phyloP scores from a whole-genome alignment of 495 filamentous ascomycete genomes.

The Xylaria intraflava region DNA sequence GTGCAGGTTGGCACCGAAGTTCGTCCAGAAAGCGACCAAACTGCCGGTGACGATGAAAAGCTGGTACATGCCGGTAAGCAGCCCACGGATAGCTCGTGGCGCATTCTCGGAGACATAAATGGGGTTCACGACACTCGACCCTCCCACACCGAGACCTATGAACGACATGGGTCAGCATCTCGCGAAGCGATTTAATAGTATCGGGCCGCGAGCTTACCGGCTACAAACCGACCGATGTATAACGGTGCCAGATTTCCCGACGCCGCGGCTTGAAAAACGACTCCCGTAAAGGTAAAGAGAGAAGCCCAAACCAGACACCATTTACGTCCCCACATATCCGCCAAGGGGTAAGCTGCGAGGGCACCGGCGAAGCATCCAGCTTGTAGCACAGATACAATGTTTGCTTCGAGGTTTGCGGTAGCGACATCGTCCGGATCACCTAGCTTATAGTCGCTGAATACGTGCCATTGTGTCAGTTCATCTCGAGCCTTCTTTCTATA shows the following conservation, averaged over 20 bases:
- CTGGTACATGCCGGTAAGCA: constrained; percentile 64
- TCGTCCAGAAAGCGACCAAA: constrained; percentile 59
- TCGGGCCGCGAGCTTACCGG: constrained; percentile 35
- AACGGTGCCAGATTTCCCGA: constrained; percentile 45
- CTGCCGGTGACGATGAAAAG: constrained; percentile 58
- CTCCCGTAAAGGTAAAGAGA: constrained; percentile 33
- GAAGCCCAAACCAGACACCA: constrained; percentile 34
- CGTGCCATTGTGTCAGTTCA: constrained; percentile 6
- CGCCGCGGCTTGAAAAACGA: constrained; percentile 35
- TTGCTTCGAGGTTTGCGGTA: constrained; percentile 33
- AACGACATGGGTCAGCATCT: not conserved
- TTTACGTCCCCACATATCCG: constrained; percentile 52
- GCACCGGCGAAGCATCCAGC: constrained; percentile 61
- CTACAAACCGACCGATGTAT: constrained; percentile 62
- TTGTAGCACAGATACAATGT: constrained; percentile 61
- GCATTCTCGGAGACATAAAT: constrained; percentile 58
- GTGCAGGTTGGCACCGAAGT: constrained; percentile 53
- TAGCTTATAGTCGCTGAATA: constrained; percentile 36
- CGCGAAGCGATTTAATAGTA: not conserved
- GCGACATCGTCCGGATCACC: constrained; percentile 20
- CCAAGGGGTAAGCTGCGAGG: constrained; percentile 43
- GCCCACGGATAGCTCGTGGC: constrained; percentile 63
- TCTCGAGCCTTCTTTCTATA: constrained; percentile 23
- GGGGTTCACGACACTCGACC: constrained; percentile 55
- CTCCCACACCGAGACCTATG: constrained; percentile 53